Evolutionary conservation across 2,329 filamentous ascomycete genomes (phyloP), one percentile per base, ranked within the genome.

Genomic region (Neurospora sp.): DNA sequence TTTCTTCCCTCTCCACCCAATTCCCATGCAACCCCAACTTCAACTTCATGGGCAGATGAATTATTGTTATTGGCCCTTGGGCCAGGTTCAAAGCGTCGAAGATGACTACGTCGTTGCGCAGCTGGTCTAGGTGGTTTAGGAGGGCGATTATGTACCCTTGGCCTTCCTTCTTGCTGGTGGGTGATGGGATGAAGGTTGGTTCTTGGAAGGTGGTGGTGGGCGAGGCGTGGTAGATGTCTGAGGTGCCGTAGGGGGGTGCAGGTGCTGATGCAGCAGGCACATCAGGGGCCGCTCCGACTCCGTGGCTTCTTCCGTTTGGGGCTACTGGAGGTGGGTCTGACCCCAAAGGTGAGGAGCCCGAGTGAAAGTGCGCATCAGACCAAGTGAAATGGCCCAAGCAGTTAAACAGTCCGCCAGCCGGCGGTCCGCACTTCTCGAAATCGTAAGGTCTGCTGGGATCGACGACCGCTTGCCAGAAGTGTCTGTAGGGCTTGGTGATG

Each of bases 161-260:
- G 1, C 28, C 28, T 33, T 33, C 28, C 28, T 33, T 33, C 28
- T 33, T 33, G 28, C 28, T 33, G 28, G 1, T 33, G 28, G 28
- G 28, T 33, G 28, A 33, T 33, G 28, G 84, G 13, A 87, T 82
- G 70, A 87, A 87, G 0, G 84, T 81, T 0, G 85, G 85, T 72
- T 87, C 85, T 74, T 87, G 85, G 71, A 86, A 83, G 0, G 83
- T 83, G 36, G 79, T 80, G 1, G 80, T 84, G 4, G 77, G 78
- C 0, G 83, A 83, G 0, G 82, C 79, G 70, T 81, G 84, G 73
- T 80, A 85, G 11, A 82, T 78, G 43, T 83, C 79, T 38, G 80
- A 78, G 1, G 74, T 68, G 0, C 80, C 80, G 36, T 70, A 73
- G 43, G n/a, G 1, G 42, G n/a, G 19, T 46, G 42, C 9, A 19